Evolutionary conservation across 148 eudicot genomes (phyloP).

Genomic region (Spergularia bocconei): DNA sequence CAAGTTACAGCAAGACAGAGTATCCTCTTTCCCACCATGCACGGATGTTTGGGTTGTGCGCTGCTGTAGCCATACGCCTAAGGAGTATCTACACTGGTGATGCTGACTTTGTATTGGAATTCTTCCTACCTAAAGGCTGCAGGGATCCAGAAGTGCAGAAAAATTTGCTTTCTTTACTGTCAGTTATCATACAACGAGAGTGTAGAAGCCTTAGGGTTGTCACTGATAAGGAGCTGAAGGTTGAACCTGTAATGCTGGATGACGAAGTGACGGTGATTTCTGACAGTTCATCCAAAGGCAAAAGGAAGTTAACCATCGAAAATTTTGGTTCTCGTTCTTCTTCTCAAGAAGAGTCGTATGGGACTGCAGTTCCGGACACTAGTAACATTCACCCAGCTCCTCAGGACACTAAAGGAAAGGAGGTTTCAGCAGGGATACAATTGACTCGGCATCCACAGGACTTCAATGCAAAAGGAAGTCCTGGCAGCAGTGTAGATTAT

Average conservation of each 20-base stretch:
- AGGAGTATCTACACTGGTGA: constrained; percentile 55
- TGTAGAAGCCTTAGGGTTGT: constrained; percentile 68
- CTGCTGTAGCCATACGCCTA: constrained; percentile 89
- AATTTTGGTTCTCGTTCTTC: constrained; percentile 21
- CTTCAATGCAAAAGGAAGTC: constrained; percentile 24
- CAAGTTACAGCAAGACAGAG: constrained; percentile 56
- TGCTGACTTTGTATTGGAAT: constrained; percentile 79
- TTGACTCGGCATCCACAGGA: constrained; percentile 12
- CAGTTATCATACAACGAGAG: constrained; percentile 54
- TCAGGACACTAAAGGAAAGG: constrained; percentile 25
- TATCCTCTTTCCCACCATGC: constrained; percentile 94
- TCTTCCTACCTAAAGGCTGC: constrained; percentile 66
- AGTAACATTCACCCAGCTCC: neutral
- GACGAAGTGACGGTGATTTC: constrained; percentile 15
- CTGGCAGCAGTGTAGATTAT: constrained; percentile 20
- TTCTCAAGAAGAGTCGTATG: constrained; percentile 35
- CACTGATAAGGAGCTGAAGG: constrained; percentile 59
- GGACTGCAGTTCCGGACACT: constrained; percentile 22
- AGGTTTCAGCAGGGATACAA: constrained; percentile 15
- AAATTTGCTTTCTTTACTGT: constrained; percentile 60
- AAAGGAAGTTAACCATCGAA: constrained; percentile 21
- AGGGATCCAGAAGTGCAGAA: constrained; percentile 55
- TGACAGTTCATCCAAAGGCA: constrained; percentile 10
- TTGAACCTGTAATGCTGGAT: constrained; percentile 34
- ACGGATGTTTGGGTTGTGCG: constrained; percentile 65